These are phyloP conservation scores for Alternaria sp. DNA, from an alignment of 2,329 filamentous ascomycete genomes.

Conservation along the genomic window DNA sequence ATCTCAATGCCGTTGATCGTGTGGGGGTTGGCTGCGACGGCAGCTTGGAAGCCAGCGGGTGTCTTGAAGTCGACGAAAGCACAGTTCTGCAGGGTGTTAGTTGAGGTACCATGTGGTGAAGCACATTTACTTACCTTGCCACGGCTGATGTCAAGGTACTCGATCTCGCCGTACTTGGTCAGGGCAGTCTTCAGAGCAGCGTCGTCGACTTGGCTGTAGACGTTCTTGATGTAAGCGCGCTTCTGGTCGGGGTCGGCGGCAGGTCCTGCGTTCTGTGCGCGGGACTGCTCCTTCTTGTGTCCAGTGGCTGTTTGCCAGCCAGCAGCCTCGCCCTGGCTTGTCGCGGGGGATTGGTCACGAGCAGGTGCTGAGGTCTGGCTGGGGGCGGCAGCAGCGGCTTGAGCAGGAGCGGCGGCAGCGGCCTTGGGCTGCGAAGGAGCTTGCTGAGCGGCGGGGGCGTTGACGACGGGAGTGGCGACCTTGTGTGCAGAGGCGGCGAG, in stretches of 20 bases:
- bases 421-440: constrained; percentile 43
- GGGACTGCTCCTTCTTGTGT: constrained; percentile 83
- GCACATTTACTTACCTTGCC: constrained; percentile 70
- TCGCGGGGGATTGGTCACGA: constrained; percentile 45
- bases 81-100: constrained; percentile 72
- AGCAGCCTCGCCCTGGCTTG: constrained; percentile 61
- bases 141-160: constrained; percentile 69
- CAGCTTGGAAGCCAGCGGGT: constrained; percentile 79
- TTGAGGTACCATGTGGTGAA: background rate
- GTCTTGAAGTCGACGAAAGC: constrained; percentile 95
- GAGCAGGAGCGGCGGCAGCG: constrained; percentile 41
- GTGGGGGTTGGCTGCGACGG: constrained; percentile 84
- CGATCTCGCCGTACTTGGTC: constrained; percentile 69
- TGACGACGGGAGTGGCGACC: constrained; percentile 51
- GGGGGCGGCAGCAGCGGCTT: constrained; percentile 30
- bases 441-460: constrained; percentile 42
- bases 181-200: constrained; percentile 74
- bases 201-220: constrained; percentile 84
- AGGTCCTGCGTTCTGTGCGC: constrained; percentile 69
- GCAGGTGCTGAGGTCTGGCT: constrained; percentile 42
- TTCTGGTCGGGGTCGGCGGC: constrained; percentile 74
- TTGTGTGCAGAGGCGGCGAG: constrained; percentile 62
- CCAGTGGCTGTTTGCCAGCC: constrained; percentile 87
- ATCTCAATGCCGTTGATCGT: constrained; percentile 82
- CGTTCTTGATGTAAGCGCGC: constrained; percentile 93